Percentiles rank a stretch among this genome's conserved stretches.
phyloP scores from a whole-genome alignment of 140 eudicot species.

The Artemisia princeps region DNA sequence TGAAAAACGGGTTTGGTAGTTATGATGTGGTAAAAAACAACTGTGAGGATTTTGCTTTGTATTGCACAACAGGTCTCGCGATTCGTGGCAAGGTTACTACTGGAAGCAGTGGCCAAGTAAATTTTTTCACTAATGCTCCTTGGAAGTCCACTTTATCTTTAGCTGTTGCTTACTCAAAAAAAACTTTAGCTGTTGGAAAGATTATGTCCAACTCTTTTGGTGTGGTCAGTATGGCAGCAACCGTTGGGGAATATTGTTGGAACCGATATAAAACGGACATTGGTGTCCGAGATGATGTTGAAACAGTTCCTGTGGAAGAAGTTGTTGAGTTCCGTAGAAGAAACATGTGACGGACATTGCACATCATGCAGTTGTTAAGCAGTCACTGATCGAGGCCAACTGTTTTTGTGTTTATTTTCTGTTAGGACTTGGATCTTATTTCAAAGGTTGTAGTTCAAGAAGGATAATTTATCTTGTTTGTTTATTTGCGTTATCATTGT shows the following conservation, averaged over 20 bases:
- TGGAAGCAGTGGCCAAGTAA: conserved; percentile 56
- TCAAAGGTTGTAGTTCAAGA: neutral
- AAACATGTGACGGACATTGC: neutral
- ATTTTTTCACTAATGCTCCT: neutral
- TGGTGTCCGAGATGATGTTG: conserved; percentile 53
- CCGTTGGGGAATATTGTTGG: neutral
- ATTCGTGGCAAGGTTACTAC: conserved; percentile 17
- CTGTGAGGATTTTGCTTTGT: conserved; percentile 23
- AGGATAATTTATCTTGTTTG: neutral
- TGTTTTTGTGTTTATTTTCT: too few relatives aligned
- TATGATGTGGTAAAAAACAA: conserved; percentile 43
- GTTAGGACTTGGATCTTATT: neutral
- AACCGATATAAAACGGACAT: conserved; percentile 26
- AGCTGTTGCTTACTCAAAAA: neutral
- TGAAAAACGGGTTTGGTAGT: conserved; percentile 40
- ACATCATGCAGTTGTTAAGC: neutral
- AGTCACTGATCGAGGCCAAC: too few relatives aligned
- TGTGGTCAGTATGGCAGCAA: neutral
- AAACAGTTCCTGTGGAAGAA: conserved; percentile 46
- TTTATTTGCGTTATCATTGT: too few relatives aligned
- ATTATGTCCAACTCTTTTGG: neutral
- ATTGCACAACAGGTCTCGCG: conserved; percentile 52
- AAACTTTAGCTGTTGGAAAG: neutral
- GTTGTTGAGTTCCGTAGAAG: neutral
- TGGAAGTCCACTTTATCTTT: neutral